Evolutionary conservation across 495 filamentous ascomycete genomes (phyloP).

Genomic region (Chaetomium cochliodes): DNA sequence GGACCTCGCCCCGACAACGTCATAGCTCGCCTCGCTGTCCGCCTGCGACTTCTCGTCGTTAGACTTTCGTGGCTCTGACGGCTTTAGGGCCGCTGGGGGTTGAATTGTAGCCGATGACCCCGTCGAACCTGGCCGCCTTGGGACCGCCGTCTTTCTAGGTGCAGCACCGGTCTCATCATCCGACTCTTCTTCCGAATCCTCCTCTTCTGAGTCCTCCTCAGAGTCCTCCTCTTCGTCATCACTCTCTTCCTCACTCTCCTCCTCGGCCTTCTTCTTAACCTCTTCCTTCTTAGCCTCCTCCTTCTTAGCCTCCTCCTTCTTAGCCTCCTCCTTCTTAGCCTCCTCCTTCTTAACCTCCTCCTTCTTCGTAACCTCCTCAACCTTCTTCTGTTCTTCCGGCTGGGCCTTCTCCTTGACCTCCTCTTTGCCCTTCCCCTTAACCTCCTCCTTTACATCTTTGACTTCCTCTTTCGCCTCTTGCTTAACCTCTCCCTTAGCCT

Average conservation of each 20-base stretch:
- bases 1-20: constrained; percentile 73
- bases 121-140: constrained; percentile 44
- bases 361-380: constrained; percentile 84
- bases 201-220: constrained; percentile 54
- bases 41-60: constrained; percentile 81
- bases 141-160: constrained; percentile 30
- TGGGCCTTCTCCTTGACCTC: constrained; percentile 17
- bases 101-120: constrained; percentile 56
- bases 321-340: constrained; percentile 18
- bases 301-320: constrained; percentile 30
- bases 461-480: neutral
- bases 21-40: constrained; percentile 90
- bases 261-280: constrained; percentile 31
- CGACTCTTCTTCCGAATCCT: constrained; percentile 32
- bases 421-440: constrained; percentile 31
- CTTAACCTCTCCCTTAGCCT: constrained; percentile 18
- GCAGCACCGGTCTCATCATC: constrained; percentile 19
- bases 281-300: neutral
- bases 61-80: constrained; percentile 69
- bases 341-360: constrained; percentile 51
- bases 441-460: neutral
- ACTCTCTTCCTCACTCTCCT: constrained; percentile 27
- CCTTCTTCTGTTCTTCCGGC: no score
- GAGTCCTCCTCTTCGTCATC: constrained; percentile 83
- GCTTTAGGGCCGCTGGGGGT: constrained; percentile 43